A percentile compares a stretch with the other conserved stretches of the same genome.
These are phyloP conservation scores for Aspergillus quadricinctus DNA, from an alignment of 2,329 filamentous ascomycete genomes.

Conservation along the genomic window DNA sequence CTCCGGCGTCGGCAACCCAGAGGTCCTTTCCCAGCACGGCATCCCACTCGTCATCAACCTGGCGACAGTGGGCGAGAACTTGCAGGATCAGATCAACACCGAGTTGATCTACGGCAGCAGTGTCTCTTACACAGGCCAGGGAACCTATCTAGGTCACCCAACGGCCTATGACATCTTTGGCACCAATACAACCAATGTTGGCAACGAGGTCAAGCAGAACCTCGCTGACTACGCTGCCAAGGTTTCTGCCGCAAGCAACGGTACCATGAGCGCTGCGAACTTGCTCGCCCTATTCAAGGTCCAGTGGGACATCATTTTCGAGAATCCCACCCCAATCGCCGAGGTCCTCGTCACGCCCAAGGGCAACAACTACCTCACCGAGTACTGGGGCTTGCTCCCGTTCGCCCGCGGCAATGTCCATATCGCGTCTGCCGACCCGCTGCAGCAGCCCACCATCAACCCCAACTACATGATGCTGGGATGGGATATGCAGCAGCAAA, in stretches of 20 bases:
- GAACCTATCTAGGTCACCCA: constrained; percentile 19
- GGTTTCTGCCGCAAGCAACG: constrained; percentile 19
- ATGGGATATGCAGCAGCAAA: no score
- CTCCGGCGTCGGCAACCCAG: constrained; percentile 53
- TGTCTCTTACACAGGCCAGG: constrained; percentile 14
- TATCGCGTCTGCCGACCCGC: no score
- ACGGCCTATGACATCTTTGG: constrained; percentile 23
- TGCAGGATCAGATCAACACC: constrained; percentile 43
- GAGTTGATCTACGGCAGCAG: constrained; percentile 13
- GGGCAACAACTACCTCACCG: no score
- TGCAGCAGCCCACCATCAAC: no score
- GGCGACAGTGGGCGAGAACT: constrained; percentile 45
- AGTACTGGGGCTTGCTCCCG: no score
- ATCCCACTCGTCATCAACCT: constrained; percentile 26
- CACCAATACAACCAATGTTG: constrained; percentile 11
- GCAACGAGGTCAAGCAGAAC: constrained; percentile 15
- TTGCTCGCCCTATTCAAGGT: constrained; percentile 13
- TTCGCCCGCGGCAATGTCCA: no score
- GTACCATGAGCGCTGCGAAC: constrained; percentile 17
- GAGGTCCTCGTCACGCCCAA: no score
- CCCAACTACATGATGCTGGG: no score
- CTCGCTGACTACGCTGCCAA: constrained; percentile 21
- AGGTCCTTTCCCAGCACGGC: constrained; percentile 22
- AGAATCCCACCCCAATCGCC: no score
- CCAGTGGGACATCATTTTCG: no score